Evolutionary conservation across 169 alveolate species (phyloP), one percentile per base, ranked within the genome.

Genomic region (Plasmodium billcollinsi): DNA sequence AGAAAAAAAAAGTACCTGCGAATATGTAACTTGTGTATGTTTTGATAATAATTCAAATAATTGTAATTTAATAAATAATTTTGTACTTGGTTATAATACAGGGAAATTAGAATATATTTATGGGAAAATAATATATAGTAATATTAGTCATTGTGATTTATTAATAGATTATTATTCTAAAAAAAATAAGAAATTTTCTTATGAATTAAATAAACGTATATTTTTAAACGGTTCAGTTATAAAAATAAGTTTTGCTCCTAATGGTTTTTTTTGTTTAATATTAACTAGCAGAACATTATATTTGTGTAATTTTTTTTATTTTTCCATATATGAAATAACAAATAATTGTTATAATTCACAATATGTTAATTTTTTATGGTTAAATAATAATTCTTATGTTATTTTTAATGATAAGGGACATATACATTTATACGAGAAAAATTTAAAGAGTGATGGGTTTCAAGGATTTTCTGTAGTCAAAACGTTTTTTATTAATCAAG

Each of bases 91-190:
- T 3, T 80, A 80, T 56, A 80, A 80, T 66, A 67, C 83, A 9
- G 90, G 90, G 3, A 80, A 80, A 20, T 18, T 80, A 24, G 90
- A 80, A 80, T 80, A 80, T 71, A 80, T 80, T 11, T 80, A 80
- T 56, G 90, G 90, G 9, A 80, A 80, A 8, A 80, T 80, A 11
- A n/a, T 80, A 14, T 80, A 80, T 24, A 80, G 80, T 56, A 80
- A 80, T 80, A 80, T 80, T 52, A 80, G 90, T 21, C 90, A 80
- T 54, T 80, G 90, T 33, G 90, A 80, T 80, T 80, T 80, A 72
- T 80, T 80, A 49, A 80, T 80, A 67, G 90, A 80, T 80, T 80
- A 80, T 67, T 80, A 80, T 56, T 80, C 90, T n/a, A 80, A 67
- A 20, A 80, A 69, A 54, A 80, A 80, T 80, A 80, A 47, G 21